Evolutionary conservation across 352 stramenopile genomes (phyloP), one percentile per base, ranked within the genome.

Genomic region (Saprolegnia diclina): DNA sequence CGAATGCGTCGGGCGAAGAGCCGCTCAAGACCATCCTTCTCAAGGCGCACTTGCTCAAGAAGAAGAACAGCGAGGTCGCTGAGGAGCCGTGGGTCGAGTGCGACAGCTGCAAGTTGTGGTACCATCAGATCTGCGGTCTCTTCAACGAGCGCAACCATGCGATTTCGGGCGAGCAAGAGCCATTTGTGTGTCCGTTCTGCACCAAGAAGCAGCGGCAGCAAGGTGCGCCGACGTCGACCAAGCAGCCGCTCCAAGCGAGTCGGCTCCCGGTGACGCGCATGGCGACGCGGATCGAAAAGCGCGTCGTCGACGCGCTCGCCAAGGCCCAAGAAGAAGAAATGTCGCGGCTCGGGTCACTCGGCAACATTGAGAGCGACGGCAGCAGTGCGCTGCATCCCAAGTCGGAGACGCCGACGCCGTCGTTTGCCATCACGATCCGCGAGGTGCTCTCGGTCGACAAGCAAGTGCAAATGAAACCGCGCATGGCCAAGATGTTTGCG

Each of bases 121-220:
- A 99, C 52, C 98, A 99, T 78, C 96, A 99, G 71, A 99, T 99
- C 72, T 99, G 98, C 77, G 96, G 95, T 35, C 84, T 99, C 13
- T 99, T 99, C 77, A 99, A 99, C 75, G 96, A 97, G 67, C 83
- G 97, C 1, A 98, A 99, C 71, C 98, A 99, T 76, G 94, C 95
- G 0, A 94, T 94, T 44, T 94, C 87, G 14, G 87, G 87, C 2
- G 87, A 94, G 65, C 87, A 94, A 68, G 83, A 94, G 67, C 81
- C 82, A 13, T 94, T 94, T 48, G 87, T 94, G 57, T 94, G 87
- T 38, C 87, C 87, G 5, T 90, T 94, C 64, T 94, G 87, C 71
- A 84, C 91, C 21, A 90, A 91, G 65, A 94, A 94, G 72, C 81
- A 91, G 61, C 87, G 87, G 5, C 75, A 76, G 9, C 76, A 79